Base-by-base conservation (phyloP, 768 basidiomycete genomes). In the Clavulina sp. region DNA sequence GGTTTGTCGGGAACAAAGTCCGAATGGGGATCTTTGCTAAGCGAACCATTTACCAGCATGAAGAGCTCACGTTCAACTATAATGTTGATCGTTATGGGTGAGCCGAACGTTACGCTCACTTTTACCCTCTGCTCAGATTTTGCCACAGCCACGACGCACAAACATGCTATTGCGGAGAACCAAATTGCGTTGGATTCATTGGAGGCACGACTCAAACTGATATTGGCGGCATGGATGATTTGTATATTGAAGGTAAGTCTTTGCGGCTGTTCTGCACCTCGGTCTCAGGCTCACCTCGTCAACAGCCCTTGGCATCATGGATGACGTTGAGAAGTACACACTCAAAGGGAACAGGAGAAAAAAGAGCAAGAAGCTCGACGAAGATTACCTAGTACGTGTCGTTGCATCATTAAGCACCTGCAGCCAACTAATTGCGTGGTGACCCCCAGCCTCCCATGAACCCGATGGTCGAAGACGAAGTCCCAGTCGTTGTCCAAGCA, bases 1-100 rank as follows among this genome's bases (percentile, higher is more conserved):
- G 95, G 95, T 88, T 89, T 3, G 75, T 97, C 29, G 92, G 84
- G 5, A 68, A 75, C 30, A 75, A 81, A 40, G 78, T 97, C 56
- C 81, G 95, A 32, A 96, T 96, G 93, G 95, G 92, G 41, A 96
- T 97, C 59, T 99, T 97, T 60, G 80, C 93, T n/a, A 88, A 81
- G 60, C 74, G 87, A 40, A 57, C 71, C 50, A 81, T 96, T 57
- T 64, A 73, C 62, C 76, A 75, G 61, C 65, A 85, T 56, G 91
- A 95, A 61, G 92, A 96, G 65, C 65, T 96, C 58, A 97, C 95
- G 0, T 97, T 97, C 71, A 97, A 99, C 66, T 99, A 99, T 64
- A 99, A 99, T 63, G 95, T 97, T 36, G 95, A 97, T 65, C 87
- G 95, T 53, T 99, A 99, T 60, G 95, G 93, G 93, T 92, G 54